These are phyloP conservation scores for Podospora pseudopauciseta DNA, from an alignment of 495 filamentous ascomycete species.

Conservation along the genomic window DNA sequence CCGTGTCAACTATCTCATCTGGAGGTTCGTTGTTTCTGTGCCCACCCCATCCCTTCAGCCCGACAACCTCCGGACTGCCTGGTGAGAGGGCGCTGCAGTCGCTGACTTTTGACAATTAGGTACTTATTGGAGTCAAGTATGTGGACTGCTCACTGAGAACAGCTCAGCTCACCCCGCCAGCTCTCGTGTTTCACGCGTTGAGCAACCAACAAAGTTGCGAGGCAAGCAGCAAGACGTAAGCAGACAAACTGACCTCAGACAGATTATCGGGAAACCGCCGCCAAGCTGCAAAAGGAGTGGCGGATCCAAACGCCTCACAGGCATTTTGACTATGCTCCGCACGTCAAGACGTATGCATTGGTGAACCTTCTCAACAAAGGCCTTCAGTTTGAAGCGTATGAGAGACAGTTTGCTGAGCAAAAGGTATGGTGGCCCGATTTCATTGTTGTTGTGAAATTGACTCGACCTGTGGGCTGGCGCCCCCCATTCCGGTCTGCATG, in stretches of 20 bases:
- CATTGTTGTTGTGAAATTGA: slow-evolving; percentile 1
- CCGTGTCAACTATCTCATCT: slow-evolving; percentile 97
- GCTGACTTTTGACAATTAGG: slow-evolving; percentile 46
- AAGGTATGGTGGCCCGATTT: slow-evolving; percentile 25
- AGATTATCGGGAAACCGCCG: slow-evolving; percentile 70
- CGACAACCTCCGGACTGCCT: not conserved
- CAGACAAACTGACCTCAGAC: slow-evolving; percentile 31
- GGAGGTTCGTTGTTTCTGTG: slow-evolving; percentile 69
- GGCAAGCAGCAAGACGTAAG: not conserved
- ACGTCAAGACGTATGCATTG: slow-evolving; percentile 72
- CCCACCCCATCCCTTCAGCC: slow-evolving; percentile 21
- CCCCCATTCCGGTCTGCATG: slow-evolving; percentile 16
- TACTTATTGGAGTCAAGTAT: slow-evolving; percentile 88
- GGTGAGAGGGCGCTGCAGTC: slow-evolving; percentile 14
- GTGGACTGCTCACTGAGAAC: slow-evolving; percentile 33
- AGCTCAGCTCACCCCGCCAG: slow-evolving; percentile 12
- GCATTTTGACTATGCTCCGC: slow-evolving; percentile 67
- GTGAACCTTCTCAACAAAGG: slow-evolving; percentile 74
- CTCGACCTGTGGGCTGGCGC: slow-evolving; percentile 4
- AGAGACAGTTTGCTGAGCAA: slow-evolving; percentile 55
- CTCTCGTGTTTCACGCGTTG: slow-evolving; percentile 17
- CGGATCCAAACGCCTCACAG: slow-evolving; percentile 64
- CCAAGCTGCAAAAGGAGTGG: slow-evolving; percentile 81
- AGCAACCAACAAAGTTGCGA: slow-evolving; percentile 14
- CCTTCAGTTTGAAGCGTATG: slow-evolving; percentile 61